Base-by-base conservation (phyloP, 306 rosid genomes). In the Vachellia collinsii region DNA sequence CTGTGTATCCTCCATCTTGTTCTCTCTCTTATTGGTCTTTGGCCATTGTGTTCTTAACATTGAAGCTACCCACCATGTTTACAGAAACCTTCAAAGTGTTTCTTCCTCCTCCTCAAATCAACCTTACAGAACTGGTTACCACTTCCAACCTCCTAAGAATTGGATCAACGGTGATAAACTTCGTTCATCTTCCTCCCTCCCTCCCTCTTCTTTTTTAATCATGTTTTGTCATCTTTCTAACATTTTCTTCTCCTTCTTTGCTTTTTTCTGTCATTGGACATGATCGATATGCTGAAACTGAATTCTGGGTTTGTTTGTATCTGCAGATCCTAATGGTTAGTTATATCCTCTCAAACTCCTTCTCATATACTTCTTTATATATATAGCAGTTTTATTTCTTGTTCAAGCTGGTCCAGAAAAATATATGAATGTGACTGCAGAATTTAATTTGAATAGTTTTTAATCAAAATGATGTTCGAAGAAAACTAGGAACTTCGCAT, bases 311-410 rank as follows among this genome's bases (percentile, higher is more conserved):
- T 22, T 5, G 62, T 10, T 6, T 44, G 51, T 37, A 13, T 17
- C 66, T 66, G 62, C 91, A 94, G 98, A 94, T 81, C 98, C 98
- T 54, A 92, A 92, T 86, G 98, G 98, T 94, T 47, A 88, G 61
- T 19, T 51, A 3, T 13, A 19, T 51, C 12, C 7, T 25, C 46
- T 59, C 7, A n/a, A 56, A 56, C 4, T 70, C 19, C 68, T 62
- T 25, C 10, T 11, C 25, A 13, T 70, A 17, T 25, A 8, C 0
- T 68, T 8, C 29, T 16, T 43, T 6, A n/a, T 42, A 17, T 7
- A 4, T 12, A 29, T 29, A 5, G 11, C n/a, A 74, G 34, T 54
- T 81, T n/a, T 7, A 20, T 56, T 61, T n/a, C 19, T 71, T 84
- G 62, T 20, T 56, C 5, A 6, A 51, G 59, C 14, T 17, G 29